Percentiles rank a stretch among this genome's conserved stretches.
Conservation (phyloP, 805 yeast species). For the Kurtzmaniella cleridarum region DNA sequence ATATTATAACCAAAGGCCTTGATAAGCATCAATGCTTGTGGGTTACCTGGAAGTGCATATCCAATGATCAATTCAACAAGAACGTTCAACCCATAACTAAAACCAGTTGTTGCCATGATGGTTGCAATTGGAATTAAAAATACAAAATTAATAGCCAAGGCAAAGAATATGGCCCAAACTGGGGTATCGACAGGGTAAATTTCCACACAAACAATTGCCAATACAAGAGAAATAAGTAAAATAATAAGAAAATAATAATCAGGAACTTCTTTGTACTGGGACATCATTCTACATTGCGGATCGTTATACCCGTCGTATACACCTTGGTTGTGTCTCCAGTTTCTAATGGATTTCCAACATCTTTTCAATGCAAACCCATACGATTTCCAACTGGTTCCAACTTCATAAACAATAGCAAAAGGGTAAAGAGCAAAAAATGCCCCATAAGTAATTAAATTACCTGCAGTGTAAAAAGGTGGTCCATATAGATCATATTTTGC, state of each 20-base stretch:
- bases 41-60: slow-evolving; percentile 22
- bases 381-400: slow-evolving; percentile 8
- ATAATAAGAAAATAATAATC: slow-evolving; percentile 26
- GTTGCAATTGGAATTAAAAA: slow-evolving; percentile 17
- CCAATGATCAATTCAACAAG: slow-evolving; percentile 17
- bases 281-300: slow-evolving; percentile 26
- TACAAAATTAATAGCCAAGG: slow-evolving; percentile 17
- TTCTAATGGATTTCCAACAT: slow-evolving; percentile 7
- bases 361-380: neutral
- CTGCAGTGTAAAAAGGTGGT: slow-evolving; percentile 29
- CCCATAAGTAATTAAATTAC: slow-evolving; percentile 22
- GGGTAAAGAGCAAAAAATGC: slow-evolving; percentile 24
- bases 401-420: slow-evolving; percentile 17
- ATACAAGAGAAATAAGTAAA: slow-evolving; percentile 20
- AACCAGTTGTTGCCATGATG: slow-evolving; percentile 11
- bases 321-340: slow-evolving; percentile 13
- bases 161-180: slow-evolving; percentile 27
- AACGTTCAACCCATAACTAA: slow-evolving; percentile 11
- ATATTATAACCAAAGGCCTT: slow-evolving; percentile 23
- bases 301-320: slow-evolving; percentile 17
- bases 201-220: slow-evolving; percentile 25
- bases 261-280: slow-evolving; percentile 31
- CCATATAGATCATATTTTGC: slow-evolving; percentile 17
- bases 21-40: slow-evolving; percentile 15
- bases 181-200: slow-evolving; percentile 14